These are phyloP conservation scores for Trichoderma simmonsii DNA, from an alignment of 2,329 filamentous ascomycete species.

Conservation along the genomic window DNA sequence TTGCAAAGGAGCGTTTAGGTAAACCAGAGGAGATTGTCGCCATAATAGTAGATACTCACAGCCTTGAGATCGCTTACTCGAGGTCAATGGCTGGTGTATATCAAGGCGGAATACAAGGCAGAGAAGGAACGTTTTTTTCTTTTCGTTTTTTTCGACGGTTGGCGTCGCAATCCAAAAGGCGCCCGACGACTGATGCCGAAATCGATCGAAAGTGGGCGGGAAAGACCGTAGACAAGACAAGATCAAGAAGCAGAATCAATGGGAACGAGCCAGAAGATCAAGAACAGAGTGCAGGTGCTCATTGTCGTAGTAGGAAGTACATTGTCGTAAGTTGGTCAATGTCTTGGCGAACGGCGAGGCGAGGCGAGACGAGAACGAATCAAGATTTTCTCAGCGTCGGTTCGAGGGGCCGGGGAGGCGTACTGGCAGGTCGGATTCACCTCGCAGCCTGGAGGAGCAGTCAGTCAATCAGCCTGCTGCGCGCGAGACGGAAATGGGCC, in stretches of 20 bases:
- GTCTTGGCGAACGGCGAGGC: slow-evolving; percentile 9
- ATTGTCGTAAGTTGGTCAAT: slow-evolving; percentile 27
- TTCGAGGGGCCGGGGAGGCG: slow-evolving; percentile 1
- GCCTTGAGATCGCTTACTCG: slow-evolving; percentile 24
- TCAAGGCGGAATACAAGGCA: slow-evolving; percentile 22
- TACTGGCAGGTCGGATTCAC: slow-evolving; percentile 1
- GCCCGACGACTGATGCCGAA: slow-evolving; percentile 8
- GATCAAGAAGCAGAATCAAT: slow-evolving; percentile 56
- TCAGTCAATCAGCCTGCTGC: slow-evolving; percentile 11
- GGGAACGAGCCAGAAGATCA: slow-evolving; percentile 49
- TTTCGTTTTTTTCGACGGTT: background rate
- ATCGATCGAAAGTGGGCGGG: slow-evolving; percentile 1
- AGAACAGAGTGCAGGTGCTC: slow-evolving; percentile 51
- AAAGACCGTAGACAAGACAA: slow-evolving; percentile 34
- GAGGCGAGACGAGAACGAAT: background rate
- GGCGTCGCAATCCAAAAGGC: slow-evolving; percentile 4
- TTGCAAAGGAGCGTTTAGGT: slow-evolving; percentile 70
- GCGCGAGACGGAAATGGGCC: background rate
- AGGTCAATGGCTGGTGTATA: background rate
- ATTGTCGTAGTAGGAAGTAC: slow-evolving; percentile 48
- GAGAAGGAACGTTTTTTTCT: slow-evolving; percentile 12
- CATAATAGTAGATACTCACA: slow-evolving; percentile 36
- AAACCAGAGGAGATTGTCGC: slow-evolving; percentile 47
- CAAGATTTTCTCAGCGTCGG: slow-evolving; percentile 3
- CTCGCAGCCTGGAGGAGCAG: slow-evolving; percentile 5